phyloP scores from a whole-genome alignment of 2,329 filamentous ascomycete genomes.

The Fusarium graminum region DNA sequence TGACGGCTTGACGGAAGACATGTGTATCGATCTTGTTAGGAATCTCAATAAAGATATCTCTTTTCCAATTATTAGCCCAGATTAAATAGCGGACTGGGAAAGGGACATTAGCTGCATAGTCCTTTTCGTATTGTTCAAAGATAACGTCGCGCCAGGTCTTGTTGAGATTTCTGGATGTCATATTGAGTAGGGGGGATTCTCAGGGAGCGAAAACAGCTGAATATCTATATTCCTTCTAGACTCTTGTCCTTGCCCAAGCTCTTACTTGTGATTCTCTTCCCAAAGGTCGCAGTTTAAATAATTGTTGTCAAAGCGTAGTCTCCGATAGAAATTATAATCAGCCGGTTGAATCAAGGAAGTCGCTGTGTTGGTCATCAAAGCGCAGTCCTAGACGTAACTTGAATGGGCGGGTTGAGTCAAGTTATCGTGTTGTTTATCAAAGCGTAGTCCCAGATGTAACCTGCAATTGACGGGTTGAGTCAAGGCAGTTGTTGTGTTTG shows the following conservation, averaged over 20 bases:
- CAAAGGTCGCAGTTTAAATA: background rate
- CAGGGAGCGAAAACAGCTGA: background rate
- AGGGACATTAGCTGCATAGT: slow-evolving; percentile 45
- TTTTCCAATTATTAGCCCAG: slow-evolving; percentile 8
- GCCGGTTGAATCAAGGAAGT: too few species aligned
- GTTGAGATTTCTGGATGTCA: slow-evolving; percentile 38
- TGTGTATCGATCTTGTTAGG: background rate
- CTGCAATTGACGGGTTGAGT: background rate
- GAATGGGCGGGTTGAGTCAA: background rate
- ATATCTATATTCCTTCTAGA: background rate
- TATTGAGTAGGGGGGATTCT: background rate
- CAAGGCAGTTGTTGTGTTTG: background rate
- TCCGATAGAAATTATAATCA: background rate
- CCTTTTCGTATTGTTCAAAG: slow-evolving; percentile 26
- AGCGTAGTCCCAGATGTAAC: background rate
- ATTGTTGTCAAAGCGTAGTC: background rate
- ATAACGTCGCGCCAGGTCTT: slow-evolving; percentile 34
- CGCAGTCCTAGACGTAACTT: background rate
- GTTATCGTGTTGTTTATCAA: background rate
- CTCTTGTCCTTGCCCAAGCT: fast-evolving
- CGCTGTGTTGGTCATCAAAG: background rate
- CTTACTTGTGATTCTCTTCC: background rate
- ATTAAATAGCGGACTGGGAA: slow-evolving; percentile 45
- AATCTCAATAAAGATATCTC: slow-evolving; percentile 8
- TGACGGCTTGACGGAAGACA: slow-evolving; percentile 7